Evolutionary conservation across 2,329 filamentous ascomycete genomes (phyloP).

Genomic region (Neofusicoccum umdonicola): DNA sequence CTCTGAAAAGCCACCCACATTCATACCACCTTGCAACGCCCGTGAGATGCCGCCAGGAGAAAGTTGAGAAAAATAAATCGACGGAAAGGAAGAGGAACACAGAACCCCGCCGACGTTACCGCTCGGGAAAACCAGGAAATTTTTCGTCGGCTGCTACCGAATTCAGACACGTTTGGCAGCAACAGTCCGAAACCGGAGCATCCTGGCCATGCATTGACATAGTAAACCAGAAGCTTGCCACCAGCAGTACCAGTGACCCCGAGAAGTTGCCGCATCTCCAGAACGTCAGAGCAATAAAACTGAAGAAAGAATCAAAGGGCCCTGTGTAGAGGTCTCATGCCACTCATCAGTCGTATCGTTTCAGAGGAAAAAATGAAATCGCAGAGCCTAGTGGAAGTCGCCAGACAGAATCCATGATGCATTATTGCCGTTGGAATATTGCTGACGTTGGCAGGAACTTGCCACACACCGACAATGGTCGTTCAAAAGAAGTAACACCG

Average conservation of each 20-base stretch:
- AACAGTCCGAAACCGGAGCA: neutral
- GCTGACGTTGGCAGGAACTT: neutral
- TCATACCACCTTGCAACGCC: constrained; percentile 9
- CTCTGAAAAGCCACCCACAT: constrained; percentile 9
- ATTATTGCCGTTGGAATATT: neutral
- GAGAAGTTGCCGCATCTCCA: neutral
- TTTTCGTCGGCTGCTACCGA: neutral
- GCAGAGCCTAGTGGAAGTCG: neutral
- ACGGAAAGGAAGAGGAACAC: neutral
- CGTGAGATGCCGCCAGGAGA: constrained; percentile 11
- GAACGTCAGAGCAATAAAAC: neutral
- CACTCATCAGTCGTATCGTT: constrained; percentile 2
- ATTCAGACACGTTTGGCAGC: neutral
- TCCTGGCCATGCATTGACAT: neutral
- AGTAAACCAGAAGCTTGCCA: neutral
- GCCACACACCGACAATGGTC: neutral
- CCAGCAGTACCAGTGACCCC: neutral
- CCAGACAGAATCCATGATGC: neutral
- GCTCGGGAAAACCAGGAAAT: neutral
- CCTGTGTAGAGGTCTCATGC: neutral
- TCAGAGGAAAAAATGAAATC: neutral
- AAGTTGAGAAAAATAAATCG: neutral
- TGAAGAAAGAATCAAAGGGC: neutral
- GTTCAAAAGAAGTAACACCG: too few relatives aligned
- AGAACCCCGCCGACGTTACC: neutral